Percentiles rank a stretch among this genome's conserved stretches.
Conservation (phyloP, 306 rosid species). For the Herpetospermum pedunculosum region DNA sequence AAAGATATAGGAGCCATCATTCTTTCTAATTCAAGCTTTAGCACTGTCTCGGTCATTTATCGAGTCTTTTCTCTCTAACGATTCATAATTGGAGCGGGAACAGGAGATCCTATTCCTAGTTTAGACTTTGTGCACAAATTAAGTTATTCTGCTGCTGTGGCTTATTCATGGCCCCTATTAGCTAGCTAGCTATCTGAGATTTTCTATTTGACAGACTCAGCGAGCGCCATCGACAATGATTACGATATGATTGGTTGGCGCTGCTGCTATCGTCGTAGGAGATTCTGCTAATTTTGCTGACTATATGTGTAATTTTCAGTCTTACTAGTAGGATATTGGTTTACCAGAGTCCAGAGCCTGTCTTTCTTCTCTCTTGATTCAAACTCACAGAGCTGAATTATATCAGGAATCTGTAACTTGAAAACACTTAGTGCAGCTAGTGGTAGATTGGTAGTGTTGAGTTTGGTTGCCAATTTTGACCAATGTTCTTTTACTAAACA, state of each 20-base stretch:
- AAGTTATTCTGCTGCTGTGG: conserved; percentile 5
- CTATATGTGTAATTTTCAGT: not conserved
- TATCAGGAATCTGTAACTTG: not conserved
- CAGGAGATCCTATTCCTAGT: not conserved
- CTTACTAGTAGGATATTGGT: not conserved
- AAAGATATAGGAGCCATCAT: conserved; percentile 24
- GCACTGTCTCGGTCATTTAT: not conserved
- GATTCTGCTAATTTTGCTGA: conserved; percentile 9
- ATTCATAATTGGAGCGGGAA: conserved; percentile 2
- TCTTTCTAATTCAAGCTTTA: conserved; percentile 27
- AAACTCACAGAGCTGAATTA: not conserved
- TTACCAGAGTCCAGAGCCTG: not conserved
- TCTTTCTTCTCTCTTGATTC: not conserved
- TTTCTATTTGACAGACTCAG: not conserved
- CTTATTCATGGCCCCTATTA: not conserved
- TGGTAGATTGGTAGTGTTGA: not conserved
- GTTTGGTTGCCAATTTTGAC: not conserved
- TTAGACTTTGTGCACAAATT: not conserved
- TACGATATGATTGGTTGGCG: not conserved
- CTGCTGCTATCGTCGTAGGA: not conserved
- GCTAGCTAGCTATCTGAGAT: not conserved
- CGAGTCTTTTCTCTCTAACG: not conserved
- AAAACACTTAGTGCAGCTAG: not conserved
- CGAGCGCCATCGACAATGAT: not conserved
- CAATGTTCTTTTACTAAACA: not conserved